phyloP scores from a whole-genome alignment of 2,329 filamentous ascomycete genomes.

The Diplocarpon rosae region DNA sequence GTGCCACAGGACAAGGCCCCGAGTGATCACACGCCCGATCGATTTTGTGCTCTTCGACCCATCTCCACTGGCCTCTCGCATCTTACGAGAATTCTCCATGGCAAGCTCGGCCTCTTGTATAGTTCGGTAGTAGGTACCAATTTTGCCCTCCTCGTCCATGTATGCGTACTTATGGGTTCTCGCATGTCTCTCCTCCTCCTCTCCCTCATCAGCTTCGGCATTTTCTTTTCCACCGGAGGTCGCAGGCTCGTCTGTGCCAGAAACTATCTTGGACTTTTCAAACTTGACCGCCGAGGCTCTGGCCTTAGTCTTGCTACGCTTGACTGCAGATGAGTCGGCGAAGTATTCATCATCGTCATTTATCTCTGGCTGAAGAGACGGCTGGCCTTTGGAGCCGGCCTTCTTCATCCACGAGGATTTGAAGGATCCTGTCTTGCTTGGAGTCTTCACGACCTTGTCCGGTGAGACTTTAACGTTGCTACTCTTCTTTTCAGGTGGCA shows the following conservation, averaged over 20 bases:
- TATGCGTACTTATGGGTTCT: not conserved
- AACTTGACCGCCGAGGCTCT: not conserved
- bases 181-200: not conserved
- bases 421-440: slow-evolving; percentile 6
- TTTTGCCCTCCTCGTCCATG: not conserved
- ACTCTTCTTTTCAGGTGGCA: not conserved
- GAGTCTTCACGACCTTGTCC: slow-evolving; percentile 4
- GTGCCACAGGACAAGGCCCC: slow-evolving; percentile 34
- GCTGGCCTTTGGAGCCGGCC: not conserved
- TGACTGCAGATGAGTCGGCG: slow-evolving; percentile 1
- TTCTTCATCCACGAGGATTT: slow-evolving; percentile 4
- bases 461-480: not conserved
- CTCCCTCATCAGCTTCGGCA: slow-evolving; percentile 1
- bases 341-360: not conserved
- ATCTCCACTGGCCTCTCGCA: not conserved
- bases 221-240: not conserved
- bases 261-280: too few relatives aligned
- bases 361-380: not conserved
- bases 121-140: not conserved
- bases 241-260: not conserved
- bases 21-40: slow-evolving; percentile 29
- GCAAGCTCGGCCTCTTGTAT: slow-evolving; percentile 1
- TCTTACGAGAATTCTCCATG: slow-evolving; percentile 4
- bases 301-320: not conserved
- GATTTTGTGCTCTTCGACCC: too few relatives aligned